Evolutionary conservation across 2,329 filamentous ascomycete species (phyloP), one percentile per base, ranked within the genome.

Genomic region (Penicillium vulpinum): DNA sequence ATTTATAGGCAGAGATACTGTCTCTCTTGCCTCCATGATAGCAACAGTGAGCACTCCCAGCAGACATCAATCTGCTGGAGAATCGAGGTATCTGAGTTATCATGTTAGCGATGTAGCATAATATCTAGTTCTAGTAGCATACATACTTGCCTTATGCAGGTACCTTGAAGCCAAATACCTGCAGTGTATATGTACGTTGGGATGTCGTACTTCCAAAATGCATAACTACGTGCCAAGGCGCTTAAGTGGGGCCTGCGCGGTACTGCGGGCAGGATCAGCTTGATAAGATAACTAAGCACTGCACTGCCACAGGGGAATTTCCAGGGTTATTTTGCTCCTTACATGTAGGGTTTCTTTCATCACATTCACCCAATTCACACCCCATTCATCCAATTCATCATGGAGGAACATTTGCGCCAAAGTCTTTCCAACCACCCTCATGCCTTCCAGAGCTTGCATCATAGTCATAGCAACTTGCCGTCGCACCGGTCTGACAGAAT

Each of bases 351-450:
- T 33, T 49, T 41, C 47, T 45, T 56, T 29, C 46, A 46, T 31
- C 26, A 44, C 21, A 21, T 45, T 16, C 41, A 21, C 7, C 28
- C 13, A 33, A 46, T 43, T 39, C 47, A 39, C 28, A n/a, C 35
- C 45, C 45, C 48, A 56, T 53, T 40, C 35, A 47, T 39, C 24
- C 33, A 18, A 24, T 45, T 21, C 55, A 55, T 52, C 33, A 68
- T 71, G 67, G 67, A 70, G 47, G 67, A 71, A 33, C 67, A 69
- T 50, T 47, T 70, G 31, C 67, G 68, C 10, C 64, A 69, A 9
- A 70, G 67, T 56, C 57, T 68, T 15, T 70, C 68, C 40, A 67
- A 66, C 50, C 66, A 70, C 49, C 67, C 67, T 2, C 49, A 62
- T 51, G 60, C 64, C 33, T 70, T 70, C 35, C 65, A 66, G 51